A percentile compares a stretch with the other conserved stretches of the same genome.
These are phyloP conservation scores for Trichothecium roseum DNA, from an alignment of 2,329 filamentous ascomycete species.

Conservation along the genomic window DNA sequence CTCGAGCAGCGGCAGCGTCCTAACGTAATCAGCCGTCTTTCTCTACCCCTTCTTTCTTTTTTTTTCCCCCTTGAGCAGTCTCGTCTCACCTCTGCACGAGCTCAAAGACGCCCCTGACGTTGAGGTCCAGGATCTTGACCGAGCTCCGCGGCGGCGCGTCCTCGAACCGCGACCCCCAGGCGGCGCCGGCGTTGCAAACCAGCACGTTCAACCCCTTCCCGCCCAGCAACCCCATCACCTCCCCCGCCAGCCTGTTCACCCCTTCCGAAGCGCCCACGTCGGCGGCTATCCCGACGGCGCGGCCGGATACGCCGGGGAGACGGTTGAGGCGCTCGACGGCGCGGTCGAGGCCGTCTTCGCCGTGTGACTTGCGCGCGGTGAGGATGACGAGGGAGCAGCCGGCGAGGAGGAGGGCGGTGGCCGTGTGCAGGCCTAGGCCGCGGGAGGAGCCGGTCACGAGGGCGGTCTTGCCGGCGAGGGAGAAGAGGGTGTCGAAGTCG, in stretches of 20 bases:
- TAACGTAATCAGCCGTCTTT: no score
- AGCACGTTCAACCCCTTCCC: conserved; percentile 52
- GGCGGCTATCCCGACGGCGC: conserved; percentile 54
- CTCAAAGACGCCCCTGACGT: conserved; percentile 62
- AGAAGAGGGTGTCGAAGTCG: conserved; percentile 17
- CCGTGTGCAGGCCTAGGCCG: conserved; percentile 49
- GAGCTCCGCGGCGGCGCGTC: conserved; percentile 50
- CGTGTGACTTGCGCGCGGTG: conserved; percentile 58
- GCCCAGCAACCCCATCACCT: conserved; percentile 46
- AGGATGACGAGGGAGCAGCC: conserved; percentile 62
- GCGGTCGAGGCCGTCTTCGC: conserved; percentile 42
- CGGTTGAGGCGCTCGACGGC: conserved; percentile 56
- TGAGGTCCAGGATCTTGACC: conserved; percentile 58
- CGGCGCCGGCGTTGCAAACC: conserved; percentile 62
- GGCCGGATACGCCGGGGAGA: conserved; percentile 44
- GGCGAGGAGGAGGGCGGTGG: conserved; percentile 57
- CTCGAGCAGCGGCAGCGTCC: conserved; percentile 34
- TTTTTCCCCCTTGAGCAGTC: no score
- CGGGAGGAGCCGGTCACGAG: conserved; percentile 37
- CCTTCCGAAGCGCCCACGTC: conserved; percentile 52
- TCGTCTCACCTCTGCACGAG: conserved; percentile 50
- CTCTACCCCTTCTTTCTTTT: no score
- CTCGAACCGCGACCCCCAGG: conserved; percentile 59
- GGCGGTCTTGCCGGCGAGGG: conserved; percentile 28
- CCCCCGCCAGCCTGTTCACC: conserved; percentile 46